These are phyloP conservation scores for Maudiozyma bulderi DNA, from an alignment of 805 yeast genomes.

Conservation along the genomic window DNA sequence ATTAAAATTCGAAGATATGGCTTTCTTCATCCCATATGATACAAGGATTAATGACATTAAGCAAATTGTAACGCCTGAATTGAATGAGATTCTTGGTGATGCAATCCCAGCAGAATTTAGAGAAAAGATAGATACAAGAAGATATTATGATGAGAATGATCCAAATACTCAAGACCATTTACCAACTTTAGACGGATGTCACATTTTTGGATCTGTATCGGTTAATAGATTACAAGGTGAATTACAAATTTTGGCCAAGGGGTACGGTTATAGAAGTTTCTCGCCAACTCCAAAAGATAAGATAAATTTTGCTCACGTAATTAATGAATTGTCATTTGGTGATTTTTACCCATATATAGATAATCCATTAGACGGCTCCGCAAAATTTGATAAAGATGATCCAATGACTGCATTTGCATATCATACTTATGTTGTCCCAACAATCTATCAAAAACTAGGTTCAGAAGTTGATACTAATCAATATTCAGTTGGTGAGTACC, in stretches of 20 bases:
- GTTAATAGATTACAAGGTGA: constrained; percentile 82
- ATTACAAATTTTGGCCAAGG: constrained; percentile 73
- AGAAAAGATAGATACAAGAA: constrained; percentile 31
- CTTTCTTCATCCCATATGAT: constrained; percentile 45
- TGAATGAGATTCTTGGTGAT: constrained; percentile 58
- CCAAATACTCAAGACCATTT: constrained; percentile 33
- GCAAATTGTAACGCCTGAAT: constrained; percentile 46
- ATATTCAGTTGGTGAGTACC: constrained; percentile 59
- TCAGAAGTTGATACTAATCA: constrained; percentile 71
- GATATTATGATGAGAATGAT: constrained; percentile 11
- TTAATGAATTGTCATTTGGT: constrained; percentile 85
- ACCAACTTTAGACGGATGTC: constrained; percentile 60
- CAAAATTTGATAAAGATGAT: constrained; percentile 40
- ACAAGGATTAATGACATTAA: constrained; percentile 38
- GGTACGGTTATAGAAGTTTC: constrained; percentile 47
- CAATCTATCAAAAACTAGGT: constrained; percentile 63
- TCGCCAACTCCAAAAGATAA: constrained; percentile 38
- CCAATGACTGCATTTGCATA: constrained; percentile 50
- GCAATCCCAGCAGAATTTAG: constrained; percentile 58
- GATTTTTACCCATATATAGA: constrained; percentile 75
- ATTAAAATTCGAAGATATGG: constrained; percentile 57
- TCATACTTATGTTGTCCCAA: constrained; percentile 73
- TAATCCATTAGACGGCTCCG: constrained; percentile 81
- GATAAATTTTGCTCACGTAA: constrained; percentile 73
- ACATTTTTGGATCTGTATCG: constrained; percentile 71